Base-by-base conservation (phyloP, 345 rosid species). In the Syzygium aqueum region DNA sequence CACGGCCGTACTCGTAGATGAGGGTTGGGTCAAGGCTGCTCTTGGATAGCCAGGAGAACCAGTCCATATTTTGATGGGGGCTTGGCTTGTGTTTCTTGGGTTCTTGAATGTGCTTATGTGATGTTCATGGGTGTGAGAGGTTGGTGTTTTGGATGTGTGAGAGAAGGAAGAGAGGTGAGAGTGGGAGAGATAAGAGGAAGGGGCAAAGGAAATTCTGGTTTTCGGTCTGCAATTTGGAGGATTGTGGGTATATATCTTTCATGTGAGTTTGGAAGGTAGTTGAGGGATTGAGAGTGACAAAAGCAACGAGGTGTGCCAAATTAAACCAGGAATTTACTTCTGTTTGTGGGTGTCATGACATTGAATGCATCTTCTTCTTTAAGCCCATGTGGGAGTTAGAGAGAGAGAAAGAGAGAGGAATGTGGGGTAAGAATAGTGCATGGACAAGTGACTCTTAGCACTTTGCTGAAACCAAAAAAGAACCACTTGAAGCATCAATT, bases 1-100 rank as follows among this genome's bases (percentile, higher is more conserved):
- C 88, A 53, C 93, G 94, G 85, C 95, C 96, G 73, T 97, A 96
- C 77, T 94, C 93, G 46, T 95, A 95, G 90, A 91, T 89, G 4
- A 95, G 90, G 10, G 94, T 90, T 1, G 96, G 92, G 30, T 94
- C 96, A 37, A 97, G 96, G 85, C 84, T 84, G 89, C 89, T 77
- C 89, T 90, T 94, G 15, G 98, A 94, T 54, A 97, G 67, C 99
- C 99, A 97, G 17, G 95, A 93, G 91, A 93, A 96, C 99, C 98
- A 97, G 87, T 96, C 98, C 99, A 95, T 95, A 59, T 88, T 52
- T 17, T 53, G 51, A 52, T 3, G 84, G 51, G 54, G 50, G 53
- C 80, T 49, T 52, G 65, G 80, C 46, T 73, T 28, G 84, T 73
- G 54, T 46, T 56, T 30, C 65, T 53, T 33, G 53, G 52, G 77